These are phyloP conservation scores for Chrysoporthe austroafricana DNA, from an alignment of 2,329 filamentous ascomycete species.

Conservation along the genomic window DNA sequence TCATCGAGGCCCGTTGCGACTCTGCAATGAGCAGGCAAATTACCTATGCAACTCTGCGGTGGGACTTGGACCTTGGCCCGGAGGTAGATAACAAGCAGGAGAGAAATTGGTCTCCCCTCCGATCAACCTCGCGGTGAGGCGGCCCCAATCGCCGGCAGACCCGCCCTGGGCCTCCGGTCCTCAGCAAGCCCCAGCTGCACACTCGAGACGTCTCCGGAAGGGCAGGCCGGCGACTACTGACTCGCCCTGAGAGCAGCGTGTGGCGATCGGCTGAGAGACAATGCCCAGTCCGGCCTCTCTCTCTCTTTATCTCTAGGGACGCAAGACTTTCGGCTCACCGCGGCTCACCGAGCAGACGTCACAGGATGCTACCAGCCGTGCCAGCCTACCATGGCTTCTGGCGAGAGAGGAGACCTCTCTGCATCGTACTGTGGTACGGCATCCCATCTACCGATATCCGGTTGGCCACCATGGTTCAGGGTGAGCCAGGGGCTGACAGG, in stretches of 20 bases:
- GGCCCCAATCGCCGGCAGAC: background rate
- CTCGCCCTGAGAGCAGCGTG: background rate
- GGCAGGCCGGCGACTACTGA: background rate
- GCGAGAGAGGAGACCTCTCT: background rate
- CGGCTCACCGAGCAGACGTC: conserved; percentile 2
- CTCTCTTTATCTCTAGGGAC: background rate
- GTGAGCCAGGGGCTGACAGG: conserved; percentile 15
- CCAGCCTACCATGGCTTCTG: background rate
- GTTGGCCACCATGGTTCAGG: conserved; percentile 8
- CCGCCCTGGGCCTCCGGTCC: background rate
- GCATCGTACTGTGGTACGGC: background rate
- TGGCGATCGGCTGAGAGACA: background rate
- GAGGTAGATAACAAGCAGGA: background rate
- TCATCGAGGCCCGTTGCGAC: conserved; percentile 17
- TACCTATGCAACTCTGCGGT: conserved; percentile 19
- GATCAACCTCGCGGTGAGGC: background rate
- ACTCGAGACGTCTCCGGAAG: background rate
- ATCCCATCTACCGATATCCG: conserved; percentile 13
- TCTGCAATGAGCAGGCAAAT: conserved; percentile 22
- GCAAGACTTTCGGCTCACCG: background rate
- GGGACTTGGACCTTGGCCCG: background rate
- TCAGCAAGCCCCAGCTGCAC: background rate
- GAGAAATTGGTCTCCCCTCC: background rate
- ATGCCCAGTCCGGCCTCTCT: background rate
- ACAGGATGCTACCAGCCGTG: background rate